Evolutionary conservation across 2,329 filamentous ascomycete genomes (phyloP).

Genomic region (Pseudogymnoascus destructans): DNA sequence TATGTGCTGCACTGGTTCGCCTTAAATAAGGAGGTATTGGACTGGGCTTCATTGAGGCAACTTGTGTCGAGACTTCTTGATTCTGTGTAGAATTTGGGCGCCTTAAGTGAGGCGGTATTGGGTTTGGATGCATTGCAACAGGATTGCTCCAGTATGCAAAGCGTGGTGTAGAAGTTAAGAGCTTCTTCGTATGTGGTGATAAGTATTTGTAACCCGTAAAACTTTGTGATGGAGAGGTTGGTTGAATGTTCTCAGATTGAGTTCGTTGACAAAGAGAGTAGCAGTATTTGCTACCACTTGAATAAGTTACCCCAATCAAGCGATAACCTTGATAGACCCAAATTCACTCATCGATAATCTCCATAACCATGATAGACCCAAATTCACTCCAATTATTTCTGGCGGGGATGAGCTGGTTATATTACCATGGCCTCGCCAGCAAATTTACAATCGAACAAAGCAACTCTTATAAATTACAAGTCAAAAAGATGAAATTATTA

Average conservation of each 20-base stretch:
- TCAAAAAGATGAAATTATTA: background rate
- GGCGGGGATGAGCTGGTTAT: background rate
- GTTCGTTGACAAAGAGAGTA: background rate
- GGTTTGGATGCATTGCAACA: background rate
- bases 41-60: background rate
- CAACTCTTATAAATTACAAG: background rate
- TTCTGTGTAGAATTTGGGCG: background rate
- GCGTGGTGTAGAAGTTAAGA: background rate
- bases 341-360: background rate
- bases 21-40: background rate
- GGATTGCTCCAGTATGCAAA: background rate
- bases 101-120: background rate
- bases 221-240: background rate
- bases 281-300: background rate
- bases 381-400: background rate
- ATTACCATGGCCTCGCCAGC: no score
- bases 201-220: background rate
- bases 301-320: background rate
- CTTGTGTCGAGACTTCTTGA: background rate
- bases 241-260: background rate
- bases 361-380: background rate
- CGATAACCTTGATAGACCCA: background rate
- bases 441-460: background rate
- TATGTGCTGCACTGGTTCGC: background rate
- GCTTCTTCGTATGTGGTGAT: background rate